phyloP scores from a whole-genome alignment of 2,329 filamentous ascomycete genomes.

The Aureobasidium leucospermi region DNA sequence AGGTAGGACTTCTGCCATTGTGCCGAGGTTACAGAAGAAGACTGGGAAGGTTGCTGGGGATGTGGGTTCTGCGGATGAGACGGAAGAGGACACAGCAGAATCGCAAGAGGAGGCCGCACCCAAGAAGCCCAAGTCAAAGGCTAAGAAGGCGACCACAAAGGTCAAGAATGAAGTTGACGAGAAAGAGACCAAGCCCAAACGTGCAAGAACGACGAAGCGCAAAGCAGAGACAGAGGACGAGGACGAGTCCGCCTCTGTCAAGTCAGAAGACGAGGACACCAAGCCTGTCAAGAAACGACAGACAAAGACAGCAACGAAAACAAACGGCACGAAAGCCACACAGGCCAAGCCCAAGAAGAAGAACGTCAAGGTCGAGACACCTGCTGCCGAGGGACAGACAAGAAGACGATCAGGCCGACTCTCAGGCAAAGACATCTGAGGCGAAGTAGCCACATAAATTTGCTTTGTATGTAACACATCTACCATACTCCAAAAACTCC shows the following conservation, averaged over 20 bases:
- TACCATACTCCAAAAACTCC: no score
- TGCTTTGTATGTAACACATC: no score
- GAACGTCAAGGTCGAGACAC: slow-evolving; percentile 45
- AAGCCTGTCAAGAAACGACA: slow-evolving; percentile 1
- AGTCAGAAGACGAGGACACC: not conserved
- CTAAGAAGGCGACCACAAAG: not conserved
- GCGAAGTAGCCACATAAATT: no score
- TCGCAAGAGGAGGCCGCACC: slow-evolving; percentile 6
- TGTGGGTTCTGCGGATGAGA: slow-evolving; percentile 18
- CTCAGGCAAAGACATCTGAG: not conserved
- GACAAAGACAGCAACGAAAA: not conserved
- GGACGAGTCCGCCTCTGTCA: not conserved
- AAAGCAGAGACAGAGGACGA: not conserved
- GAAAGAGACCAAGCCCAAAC: not conserved
- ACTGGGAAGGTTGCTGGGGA: slow-evolving; percentile 52
- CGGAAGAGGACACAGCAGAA: not conserved
- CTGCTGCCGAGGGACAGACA: not conserved
- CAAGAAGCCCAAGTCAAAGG: not conserved
- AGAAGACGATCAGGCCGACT: not conserved
- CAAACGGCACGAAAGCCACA: not conserved
- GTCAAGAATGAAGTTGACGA: not conserved
- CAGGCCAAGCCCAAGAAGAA: slow-evolving; percentile 1
- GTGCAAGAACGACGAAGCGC: not conserved
- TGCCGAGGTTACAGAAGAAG: slow-evolving; percentile 82
- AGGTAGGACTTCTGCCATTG: slow-evolving; percentile 82